phyloP scores from a whole-genome alignment of 202 grass and related monocot genomes.

The Cymbopogon flexuosus region DNA sequence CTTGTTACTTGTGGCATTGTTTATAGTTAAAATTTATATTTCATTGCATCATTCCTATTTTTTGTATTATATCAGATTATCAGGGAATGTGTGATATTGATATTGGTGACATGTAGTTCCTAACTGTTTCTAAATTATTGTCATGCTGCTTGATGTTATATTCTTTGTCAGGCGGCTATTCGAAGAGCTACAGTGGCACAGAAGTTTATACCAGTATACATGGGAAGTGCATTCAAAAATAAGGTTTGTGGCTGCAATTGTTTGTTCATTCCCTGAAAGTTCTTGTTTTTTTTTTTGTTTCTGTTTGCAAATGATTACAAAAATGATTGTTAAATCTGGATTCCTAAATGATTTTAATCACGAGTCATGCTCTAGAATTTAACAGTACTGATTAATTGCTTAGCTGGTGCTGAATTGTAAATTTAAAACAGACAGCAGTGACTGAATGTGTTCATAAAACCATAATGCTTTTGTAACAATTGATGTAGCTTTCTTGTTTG shows the following conservation, averaged over 20 bases:
- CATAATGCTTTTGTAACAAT: background rate
- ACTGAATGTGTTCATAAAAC: background rate
- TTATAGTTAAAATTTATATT: conserved; percentile 18
- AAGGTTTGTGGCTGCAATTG: conserved; percentile 51
- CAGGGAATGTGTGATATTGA: background rate
- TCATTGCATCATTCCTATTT: background rate
- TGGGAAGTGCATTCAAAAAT: conserved; percentile 99
- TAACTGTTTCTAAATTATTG: conserved; percentile 6
- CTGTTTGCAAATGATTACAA: background rate
- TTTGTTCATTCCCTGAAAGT: background rate
- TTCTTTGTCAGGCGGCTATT: conserved; percentile 71
- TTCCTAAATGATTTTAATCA: background rate
- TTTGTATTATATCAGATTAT: background rate
- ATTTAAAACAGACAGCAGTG: background rate
- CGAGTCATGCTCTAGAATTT: background rate
- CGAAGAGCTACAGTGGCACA: conserved; percentile 77
- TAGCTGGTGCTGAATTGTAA: background rate
- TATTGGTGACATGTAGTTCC: background rate
- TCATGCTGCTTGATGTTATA: conserved; percentile 11
- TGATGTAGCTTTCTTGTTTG: background rate
- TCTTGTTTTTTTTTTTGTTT: background rate
- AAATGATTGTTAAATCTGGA: background rate
- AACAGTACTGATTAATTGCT: background rate
- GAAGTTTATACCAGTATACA: conserved; percentile 92
- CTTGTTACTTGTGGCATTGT: conserved; percentile 5